Evolutionary conservation across 2,329 filamentous ascomycete genomes (phyloP), one percentile per base, ranked within the genome.

Genomic region (Aaosphaeria arxii): DNA sequence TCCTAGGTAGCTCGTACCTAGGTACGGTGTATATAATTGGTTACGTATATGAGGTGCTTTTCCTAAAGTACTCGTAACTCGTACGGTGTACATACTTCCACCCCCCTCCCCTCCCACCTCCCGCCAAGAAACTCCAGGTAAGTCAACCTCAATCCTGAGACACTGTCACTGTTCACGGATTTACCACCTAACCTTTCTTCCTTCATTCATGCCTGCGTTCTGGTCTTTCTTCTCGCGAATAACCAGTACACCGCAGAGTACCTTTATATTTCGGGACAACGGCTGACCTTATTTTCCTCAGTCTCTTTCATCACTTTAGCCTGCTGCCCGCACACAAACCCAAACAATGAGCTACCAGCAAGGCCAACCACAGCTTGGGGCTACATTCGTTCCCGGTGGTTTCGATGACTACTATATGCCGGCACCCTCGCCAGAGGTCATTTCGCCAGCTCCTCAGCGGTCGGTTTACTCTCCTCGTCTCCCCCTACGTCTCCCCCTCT

Each of bases 381-480:
- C 85, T 48, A 88, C 84, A 43, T 88, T 86, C 69, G 79, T 84
- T 66, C 85, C 86, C 58, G 84, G 84, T 58, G 81, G 80, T 44
- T 76, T 79, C 57, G 84, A 88, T 71, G 83, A 87, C 69, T 87
- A 82, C 69, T 85, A 85, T 67, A 81, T 86, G 77, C 77, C 78
- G 36, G 67, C 66, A 31, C 63, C 68, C 50, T 65, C 66, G 51
- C 82, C 83, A 54, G 84, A 86, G 70, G 74, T 88, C 62, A 79
- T 87, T 56, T 85, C 85, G 62, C 86, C 86, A 47, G 79, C 83
- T 61, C 86, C 86, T 54, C 85, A 88, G 74, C 80, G 85, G 84
- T 86, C 73, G 60, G 77, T 68, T 51, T 53, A 51, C 46, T 45
- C 42, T 42, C 42, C 46, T 44, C 49, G 51, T 56, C 49, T 52